Conservation (phyloP, 78 protist genomes). For the Dictyostelium purpureum region DNA sequence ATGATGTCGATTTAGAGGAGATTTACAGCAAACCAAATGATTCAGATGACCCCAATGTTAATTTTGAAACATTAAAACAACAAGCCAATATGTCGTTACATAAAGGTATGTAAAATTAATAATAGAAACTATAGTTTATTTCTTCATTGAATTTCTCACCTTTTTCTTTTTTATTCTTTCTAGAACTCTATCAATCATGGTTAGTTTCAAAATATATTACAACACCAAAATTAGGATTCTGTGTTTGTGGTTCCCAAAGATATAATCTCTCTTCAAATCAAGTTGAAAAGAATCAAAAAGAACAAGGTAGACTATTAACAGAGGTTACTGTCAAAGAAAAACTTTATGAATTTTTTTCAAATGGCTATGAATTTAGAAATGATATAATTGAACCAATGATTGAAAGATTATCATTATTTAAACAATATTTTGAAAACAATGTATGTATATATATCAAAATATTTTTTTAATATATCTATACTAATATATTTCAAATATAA, state of each 20-base stretch:
- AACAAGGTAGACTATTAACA: constrained; percentile 53
- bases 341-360: constrained; percentile 23
- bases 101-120: too few relatives aligned
- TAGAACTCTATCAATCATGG: constrained; percentile 9
- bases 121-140: background rate
- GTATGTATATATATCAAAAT: background rate
- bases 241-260: constrained; percentile 64
- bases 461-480: background rate
- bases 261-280: background rate
- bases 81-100: background rate
- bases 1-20: constrained; percentile 18
- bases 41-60: background rate
- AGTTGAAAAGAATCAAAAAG: constrained; percentile 30
- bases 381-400: background rate
- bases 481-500: background rate
- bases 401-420: constrained; percentile 7
- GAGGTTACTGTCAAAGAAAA: background rate
- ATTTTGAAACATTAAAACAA: background rate
- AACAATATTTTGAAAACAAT: constrained; percentile 69
- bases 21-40: background rate
- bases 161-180: too few relatives aligned
- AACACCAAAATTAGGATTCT: constrained; percentile 54
- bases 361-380: background rate
- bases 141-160: background rate
- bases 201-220: constrained; percentile 53